These are phyloP conservation scores for Chrysanthemum makinoi DNA, from an alignment of 129 eudicot genomes.

Conservation along the genomic window DNA sequence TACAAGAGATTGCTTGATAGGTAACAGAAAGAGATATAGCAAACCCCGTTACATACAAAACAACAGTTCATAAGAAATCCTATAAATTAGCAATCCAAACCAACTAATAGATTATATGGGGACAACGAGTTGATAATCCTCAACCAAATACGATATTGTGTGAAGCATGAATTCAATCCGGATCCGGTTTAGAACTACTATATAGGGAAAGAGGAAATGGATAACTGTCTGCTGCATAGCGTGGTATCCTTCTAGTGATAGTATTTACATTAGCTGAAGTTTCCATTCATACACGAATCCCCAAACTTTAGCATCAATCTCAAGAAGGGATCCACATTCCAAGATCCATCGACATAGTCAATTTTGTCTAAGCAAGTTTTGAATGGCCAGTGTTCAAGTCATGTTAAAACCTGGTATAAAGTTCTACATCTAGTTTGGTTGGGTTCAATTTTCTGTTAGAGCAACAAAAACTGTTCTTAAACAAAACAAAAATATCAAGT, in stretches of 20 bases:
- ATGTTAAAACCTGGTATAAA: constrained; percentile 1
- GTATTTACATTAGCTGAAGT: not conserved
- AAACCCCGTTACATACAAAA: too few relatives aligned
- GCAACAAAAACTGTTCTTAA: not conserved
- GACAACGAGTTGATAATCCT: too few relatives aligned
- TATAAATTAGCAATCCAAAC: too few relatives aligned
- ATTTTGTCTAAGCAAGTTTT: constrained; percentile 1
- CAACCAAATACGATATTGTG: too few relatives aligned
- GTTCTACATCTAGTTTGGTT: not conserved
- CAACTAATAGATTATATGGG: too few relatives aligned
- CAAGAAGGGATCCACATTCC: constrained; percentile 10
- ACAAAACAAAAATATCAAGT: not conserved
- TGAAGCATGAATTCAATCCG: too few relatives aligned
- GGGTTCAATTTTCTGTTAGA: not conserved
- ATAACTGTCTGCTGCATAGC: not conserved
- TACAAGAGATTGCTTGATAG: too few relatives aligned
- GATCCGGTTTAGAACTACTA: not conserved
- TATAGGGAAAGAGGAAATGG: not conserved
- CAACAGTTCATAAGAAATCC: too few relatives aligned
- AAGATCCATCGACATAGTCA: not conserved
- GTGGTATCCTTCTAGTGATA: too few relatives aligned
- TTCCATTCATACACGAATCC: not conserved
- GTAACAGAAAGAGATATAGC: too few relatives aligned
- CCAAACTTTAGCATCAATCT: constrained; percentile 2
- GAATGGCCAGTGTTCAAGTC: constrained; percentile 14